Base-by-base conservation (phyloP, 1,284 basidiomycete species). In the Puccinia triticina region DNA sequence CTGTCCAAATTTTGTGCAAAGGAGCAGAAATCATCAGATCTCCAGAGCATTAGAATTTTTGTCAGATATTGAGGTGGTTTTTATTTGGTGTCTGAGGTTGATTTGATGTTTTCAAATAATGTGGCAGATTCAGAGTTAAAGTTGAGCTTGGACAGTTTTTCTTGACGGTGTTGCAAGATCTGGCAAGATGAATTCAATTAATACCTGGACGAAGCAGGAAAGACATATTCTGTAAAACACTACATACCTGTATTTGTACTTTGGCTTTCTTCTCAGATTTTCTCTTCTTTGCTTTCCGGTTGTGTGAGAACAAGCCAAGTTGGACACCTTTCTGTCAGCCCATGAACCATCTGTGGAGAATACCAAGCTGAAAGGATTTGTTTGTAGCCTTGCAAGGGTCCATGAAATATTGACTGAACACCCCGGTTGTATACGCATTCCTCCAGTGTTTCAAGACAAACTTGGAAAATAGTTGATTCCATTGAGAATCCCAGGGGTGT, bases 81-180 rank as follows among this genome's bases (percentile, higher is more conserved):
- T 2, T 40, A 4, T 40, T 40, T 18, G 8, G 64, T 67, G 64
- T 67, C 16, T 2, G 64, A 67, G 64, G 64, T 67, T 40, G 64
- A 32, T n/a, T 67, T 67, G 23, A 67, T 67, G 34, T 37, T 67
- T 3, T n/a, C 21, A 67, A 67, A 67, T 67, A 40, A 5, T 67
- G 29, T 29, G 37, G 29, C 40, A 21, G 40, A 40, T 8, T 8
- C 32, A 16, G 29, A 12, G 29, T 67, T 37, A 3, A 67, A 67
- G 32, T 18, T n/a, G 40, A 10, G 64, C 3, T 10, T 67, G 32
- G 64, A 37, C 10, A 67, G 64, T 43, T 32, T 37, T 40, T 67
- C 64, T 67, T 67, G 64, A 40, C 8, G 64, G 64, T 43, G 64
- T 32, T 67, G 64, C 18, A 29, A 67, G 64, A 67, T 37, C 64